phyloP scores from a whole-genome alignment of 352 stramenopile species.

The Phytopythium helicoides region DNA sequence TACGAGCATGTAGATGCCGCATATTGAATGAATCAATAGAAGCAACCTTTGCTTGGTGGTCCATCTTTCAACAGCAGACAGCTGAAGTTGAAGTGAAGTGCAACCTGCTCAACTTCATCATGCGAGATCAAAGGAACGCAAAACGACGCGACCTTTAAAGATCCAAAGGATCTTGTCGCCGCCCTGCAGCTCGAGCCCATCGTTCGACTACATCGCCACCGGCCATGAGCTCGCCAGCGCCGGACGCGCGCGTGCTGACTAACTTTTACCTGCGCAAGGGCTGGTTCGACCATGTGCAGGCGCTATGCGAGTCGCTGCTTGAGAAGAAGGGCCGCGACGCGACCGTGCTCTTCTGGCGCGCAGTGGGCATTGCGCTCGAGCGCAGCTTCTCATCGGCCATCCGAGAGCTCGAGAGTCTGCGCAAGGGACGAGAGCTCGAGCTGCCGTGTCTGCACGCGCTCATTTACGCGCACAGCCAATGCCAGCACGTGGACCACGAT shows the following conservation, averaged over 20 bases:
- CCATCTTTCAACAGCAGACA: too few species aligned
- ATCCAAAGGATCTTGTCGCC: too few species aligned
- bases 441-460: constrained; percentile 76
- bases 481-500: constrained; percentile 77
- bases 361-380: constrained; percentile 79
- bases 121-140: too few species aligned
- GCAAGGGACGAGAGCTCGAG: constrained; percentile 70
- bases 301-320: constrained; percentile 75
- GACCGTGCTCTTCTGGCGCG: constrained; percentile 83
- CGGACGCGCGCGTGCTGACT: constrained; percentile 72
- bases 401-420: constrained; percentile 81
- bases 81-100: too few species aligned
- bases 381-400: constrained; percentile 79
- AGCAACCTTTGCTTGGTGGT: too few species aligned
- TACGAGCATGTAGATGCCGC: too few species aligned
- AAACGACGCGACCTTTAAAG: too few species aligned
- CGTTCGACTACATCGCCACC: constrained; percentile 30
- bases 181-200: too few species aligned
- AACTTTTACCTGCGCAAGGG: constrained; percentile 89
- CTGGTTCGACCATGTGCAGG: constrained; percentile 85
- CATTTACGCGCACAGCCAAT: constrained; percentile 75
- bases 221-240: constrained; percentile 1
- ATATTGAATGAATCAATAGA: too few species aligned
- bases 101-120: too few species aligned
- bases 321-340: constrained; percentile 81